Conservation (phyloP, 2,329 filamentous ascomycete genomes). For the Sclerotinia borealis region DNA sequence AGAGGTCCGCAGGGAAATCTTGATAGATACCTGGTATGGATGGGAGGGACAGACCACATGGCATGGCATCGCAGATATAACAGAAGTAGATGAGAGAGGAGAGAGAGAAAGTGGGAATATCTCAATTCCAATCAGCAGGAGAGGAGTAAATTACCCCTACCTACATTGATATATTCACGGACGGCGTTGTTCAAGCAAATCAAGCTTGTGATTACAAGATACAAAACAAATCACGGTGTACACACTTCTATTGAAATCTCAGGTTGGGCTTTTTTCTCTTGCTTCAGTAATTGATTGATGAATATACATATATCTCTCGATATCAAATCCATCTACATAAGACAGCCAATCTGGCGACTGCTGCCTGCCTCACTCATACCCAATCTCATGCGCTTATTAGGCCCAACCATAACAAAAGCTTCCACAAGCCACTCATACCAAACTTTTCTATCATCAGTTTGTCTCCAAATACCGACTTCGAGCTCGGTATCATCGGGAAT, state of each 20-base stretch:
- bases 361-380: constrained; percentile 61
- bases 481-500: constrained; percentile 80
- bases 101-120: neutral
- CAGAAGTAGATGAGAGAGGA: neutral
- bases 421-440: constrained; percentile 99
- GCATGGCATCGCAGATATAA: neutral
- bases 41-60: neutral
- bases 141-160: constrained; percentile 2
- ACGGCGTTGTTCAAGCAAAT: constrained; percentile 28
- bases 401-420: constrained; percentile 62
- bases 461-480: constrained; percentile 89
- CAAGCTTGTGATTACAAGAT: constrained; percentile 13
- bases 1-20: neutral
- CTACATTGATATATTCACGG: constrained; percentile 21
- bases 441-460: constrained; percentile 90
- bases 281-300: neutral
- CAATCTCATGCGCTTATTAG: constrained; percentile 58
- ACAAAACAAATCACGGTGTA: neutral
- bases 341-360: constrained; percentile 62
- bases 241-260: neutral
- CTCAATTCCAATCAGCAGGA: neutral
- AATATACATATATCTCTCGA: neutral
- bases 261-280: neutral
- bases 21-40: neutral
- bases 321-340: constrained; percentile 47